Evolutionary conservation across 768 basidiomycete genomes (phyloP).

Genomic region (Artomyces pyxidatus): DNA sequence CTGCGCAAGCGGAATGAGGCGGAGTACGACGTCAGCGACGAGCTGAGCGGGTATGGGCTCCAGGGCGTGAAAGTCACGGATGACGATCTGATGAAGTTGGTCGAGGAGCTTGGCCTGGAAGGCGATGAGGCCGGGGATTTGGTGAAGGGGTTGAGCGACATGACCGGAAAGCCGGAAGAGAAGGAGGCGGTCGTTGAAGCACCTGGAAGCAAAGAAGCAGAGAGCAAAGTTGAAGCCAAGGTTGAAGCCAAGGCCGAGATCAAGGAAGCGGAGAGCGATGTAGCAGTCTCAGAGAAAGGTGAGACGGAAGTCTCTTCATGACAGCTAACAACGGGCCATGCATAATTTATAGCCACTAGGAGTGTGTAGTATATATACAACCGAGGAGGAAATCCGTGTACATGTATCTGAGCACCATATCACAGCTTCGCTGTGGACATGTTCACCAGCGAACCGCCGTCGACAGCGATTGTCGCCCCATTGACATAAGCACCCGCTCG

Average conservation of each 20-base stretch:
- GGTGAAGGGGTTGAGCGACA: conserved; percentile 50
- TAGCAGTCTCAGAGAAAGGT: conserved; percentile 12
- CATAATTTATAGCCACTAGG: no score
- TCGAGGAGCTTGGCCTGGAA: conserved; percentile 68
- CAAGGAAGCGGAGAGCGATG: conserved; percentile 6
- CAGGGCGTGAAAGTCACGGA: conserved; percentile 73
- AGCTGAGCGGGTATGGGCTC: conserved; percentile 61
- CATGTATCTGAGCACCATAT: no score
- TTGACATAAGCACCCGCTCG: conserved; percentile 56
- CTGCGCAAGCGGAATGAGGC: conserved; percentile 36
- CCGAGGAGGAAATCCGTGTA: no score
- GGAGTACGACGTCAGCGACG: conserved; percentile 58
- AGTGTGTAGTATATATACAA: no score
- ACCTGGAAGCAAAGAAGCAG: background rate
- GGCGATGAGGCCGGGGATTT: conserved; percentile 73
- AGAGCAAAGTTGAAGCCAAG: conserved; percentile 1
- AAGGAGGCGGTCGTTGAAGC: background rate
- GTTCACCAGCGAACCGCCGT: conserved; percentile 47
- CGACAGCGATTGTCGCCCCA: conserved; percentile 53
- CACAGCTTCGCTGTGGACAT: conserved; percentile 28
- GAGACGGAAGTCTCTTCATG: conserved; percentile 7
- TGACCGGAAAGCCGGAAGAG: conserved; percentile 16
- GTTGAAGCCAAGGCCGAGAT: background rate
- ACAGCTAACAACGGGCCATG: no score
- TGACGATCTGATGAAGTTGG: conserved; percentile 61